Base-by-base conservation (phyloP, 768 basidiomycete species). In the Galerina sulciceps region DNA sequence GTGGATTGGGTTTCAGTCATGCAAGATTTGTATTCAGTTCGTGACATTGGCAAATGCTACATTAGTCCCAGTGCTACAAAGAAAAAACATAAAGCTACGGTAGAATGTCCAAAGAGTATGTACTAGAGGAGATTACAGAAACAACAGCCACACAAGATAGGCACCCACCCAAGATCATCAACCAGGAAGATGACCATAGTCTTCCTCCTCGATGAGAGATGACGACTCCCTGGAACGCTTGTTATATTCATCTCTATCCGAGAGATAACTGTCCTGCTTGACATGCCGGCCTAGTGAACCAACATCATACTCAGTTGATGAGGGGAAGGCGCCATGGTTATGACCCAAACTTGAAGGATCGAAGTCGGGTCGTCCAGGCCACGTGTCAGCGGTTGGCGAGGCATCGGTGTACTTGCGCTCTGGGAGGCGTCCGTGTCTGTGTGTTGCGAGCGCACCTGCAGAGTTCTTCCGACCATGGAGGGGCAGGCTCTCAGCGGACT, bases 171-270 rank as follows among this genome's bases (percentile, higher is more conserved):
- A 18, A n/a, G 26, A 43, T 1, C 3, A 49, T 45, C 34, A 43
- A 22, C 58, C 58, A n/a, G 66, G 66, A 35, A 67, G 59, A 26
- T 42, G 61, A 2, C 66, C 66, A 42, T 64, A 62, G 22, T 60
- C 66, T 34, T 65, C 63, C 13, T 59, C 60, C 18, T 60, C 64
- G 18, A 59, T 49, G 37, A 60, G 23, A 4, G 59, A 60, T 1
- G 59, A 40, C 17, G 61, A 55, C 23, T 53, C 57, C 17, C 31
- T 57, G 1, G 65, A 52, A 8, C 45, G 55, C 13, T 45, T 26
- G 18, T 53, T 26, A 26, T 53, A 54, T 8, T 26, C 47, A 14
- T 45, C 36, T 31, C 26, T 31, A 5, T 31, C 26, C 15, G 46
- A 48, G 10, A 36, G 40, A 17, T 55, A 52, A 34, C 53, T 52